These are phyloP conservation scores for Termitomyces sp. DNA, from an alignment of 768 basidiomycete genomes.

Conservation along the genomic window DNA sequence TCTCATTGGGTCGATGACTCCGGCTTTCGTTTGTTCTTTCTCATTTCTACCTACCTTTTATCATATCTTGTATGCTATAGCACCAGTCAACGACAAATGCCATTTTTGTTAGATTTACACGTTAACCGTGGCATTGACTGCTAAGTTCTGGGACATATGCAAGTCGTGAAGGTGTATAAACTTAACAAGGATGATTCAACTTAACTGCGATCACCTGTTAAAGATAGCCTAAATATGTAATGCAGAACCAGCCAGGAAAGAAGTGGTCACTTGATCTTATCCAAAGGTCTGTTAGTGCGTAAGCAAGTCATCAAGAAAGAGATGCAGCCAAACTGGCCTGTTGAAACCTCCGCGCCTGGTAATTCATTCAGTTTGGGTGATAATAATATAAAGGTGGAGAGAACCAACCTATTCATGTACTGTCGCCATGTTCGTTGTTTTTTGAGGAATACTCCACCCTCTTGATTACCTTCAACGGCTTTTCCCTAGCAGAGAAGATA, in stretches of 20 bases:
- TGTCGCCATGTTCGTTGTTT: constrained; percentile 92
- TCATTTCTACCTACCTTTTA: constrained; percentile 14
- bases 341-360: constrained; percentile 80
- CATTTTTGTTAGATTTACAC: constrained; percentile 2
- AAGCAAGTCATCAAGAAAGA: constrained; percentile 4
- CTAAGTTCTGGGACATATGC: constrained; percentile 5
- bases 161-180: constrained; percentile 10
- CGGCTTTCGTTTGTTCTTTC: constrained; percentile 5
- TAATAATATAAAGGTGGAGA: neutral
- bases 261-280: constrained; percentile 82
- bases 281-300: constrained; percentile 62
- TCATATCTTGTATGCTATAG: constrained; percentile 25
- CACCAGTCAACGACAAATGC: constrained; percentile 12
- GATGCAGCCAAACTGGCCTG: constrained; percentile 36
- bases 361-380: constrained; percentile 7
- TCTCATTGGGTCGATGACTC: neutral
- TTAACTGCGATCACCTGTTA: constrained; percentile 10
- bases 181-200: constrained; percentile 10
- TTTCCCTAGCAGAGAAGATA: constrained; percentile 50
- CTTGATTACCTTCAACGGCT: constrained; percentile 78
- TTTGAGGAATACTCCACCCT: constrained; percentile 60
- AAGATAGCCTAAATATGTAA: neutral
- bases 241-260: neutral
- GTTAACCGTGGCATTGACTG: neutral
- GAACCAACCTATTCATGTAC: constrained; percentile 88